These are phyloP conservation scores for Nakaseomyces glabratus DNA, from an alignment of 1,139 yeast species.

Conservation along the genomic window DNA sequence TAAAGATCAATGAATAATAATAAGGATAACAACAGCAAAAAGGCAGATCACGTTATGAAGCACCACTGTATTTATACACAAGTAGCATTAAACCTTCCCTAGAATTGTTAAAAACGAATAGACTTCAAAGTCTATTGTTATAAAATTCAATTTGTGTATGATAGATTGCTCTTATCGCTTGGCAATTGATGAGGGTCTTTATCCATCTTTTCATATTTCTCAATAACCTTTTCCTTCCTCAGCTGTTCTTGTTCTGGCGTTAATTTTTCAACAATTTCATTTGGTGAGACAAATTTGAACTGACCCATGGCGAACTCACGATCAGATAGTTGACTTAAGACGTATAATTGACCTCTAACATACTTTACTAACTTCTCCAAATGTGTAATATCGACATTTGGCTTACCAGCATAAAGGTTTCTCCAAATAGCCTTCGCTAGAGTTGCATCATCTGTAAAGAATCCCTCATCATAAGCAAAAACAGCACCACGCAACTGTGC, in stretches of 20 bases:
- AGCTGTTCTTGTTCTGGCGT: constrained; percentile 51
- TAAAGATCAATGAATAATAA: no score
- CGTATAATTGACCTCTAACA: constrained; percentile 81
- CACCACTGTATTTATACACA: no score
- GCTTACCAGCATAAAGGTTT: constrained; percentile 79
- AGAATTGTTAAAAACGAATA: no score
- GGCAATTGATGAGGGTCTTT: constrained; percentile 42
- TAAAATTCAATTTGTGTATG: constrained; percentile 48
- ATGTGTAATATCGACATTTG: constrained; percentile 71
- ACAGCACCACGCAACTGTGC: constrained; percentile 84
- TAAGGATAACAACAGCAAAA: no score
- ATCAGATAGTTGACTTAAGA: constrained; percentile 75
- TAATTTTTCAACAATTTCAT: constrained; percentile 65
- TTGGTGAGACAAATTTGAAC: constrained; percentile 79
- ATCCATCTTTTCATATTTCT: constrained; percentile 38
- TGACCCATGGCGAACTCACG: constrained; percentile 89
- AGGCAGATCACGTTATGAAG: no score
- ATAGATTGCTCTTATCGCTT: constrained; percentile 52
- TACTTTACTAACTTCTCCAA: constrained; percentile 83
- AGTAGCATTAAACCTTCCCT: no score
- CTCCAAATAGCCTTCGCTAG: constrained; percentile 88
- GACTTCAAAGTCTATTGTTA: no score
- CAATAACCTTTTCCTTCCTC: constrained; percentile 34
- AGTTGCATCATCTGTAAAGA: constrained; percentile 72
- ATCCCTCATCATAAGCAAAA: constrained; percentile 88